A percentile compares a stretch with the other conserved stretches of the same genome.
These are phyloP conservation scores for Cinnamomum chago DNA, from an alignment of 164 flowering plant species.

Conservation along the genomic window DNA sequence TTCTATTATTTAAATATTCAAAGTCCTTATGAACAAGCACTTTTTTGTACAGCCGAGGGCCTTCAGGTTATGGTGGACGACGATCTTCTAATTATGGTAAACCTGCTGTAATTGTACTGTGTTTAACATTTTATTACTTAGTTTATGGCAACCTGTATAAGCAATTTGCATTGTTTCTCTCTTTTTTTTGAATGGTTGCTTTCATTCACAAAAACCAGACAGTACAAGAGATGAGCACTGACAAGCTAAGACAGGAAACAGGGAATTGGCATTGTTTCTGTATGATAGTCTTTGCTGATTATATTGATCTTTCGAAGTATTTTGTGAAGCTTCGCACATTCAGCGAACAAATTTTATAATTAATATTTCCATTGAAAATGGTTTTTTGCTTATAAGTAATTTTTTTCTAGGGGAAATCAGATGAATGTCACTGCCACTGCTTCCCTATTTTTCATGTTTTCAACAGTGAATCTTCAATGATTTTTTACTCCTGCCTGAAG, in stretches of 20 bases:
- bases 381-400: background rate
- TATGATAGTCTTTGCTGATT: background rate
- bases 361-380: too few species aligned
- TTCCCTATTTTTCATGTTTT: background rate
- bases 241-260: too few species aligned
- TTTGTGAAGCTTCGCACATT: background rate
- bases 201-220: too few species aligned
- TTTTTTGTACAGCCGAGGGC: slow-evolving; percentile 27
- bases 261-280: too few species aligned
- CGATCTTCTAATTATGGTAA: slow-evolving; percentile 63
- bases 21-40: background rate
- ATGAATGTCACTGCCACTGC: background rate
- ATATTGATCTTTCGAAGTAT: background rate
- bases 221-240: too few species aligned
- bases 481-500: background rate
- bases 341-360: too few species aligned
- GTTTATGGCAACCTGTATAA: too few species aligned
- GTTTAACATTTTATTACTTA: background rate
- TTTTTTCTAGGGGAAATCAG: background rate
- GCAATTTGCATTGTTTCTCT: too few species aligned
- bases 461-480: background rate
- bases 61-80: slow-evolving; percentile 48
- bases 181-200: too few species aligned
- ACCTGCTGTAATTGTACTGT: slow-evolving; percentile 1
- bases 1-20: background rate